phyloP scores from a whole-genome alignment of 2,329 filamentous ascomycete genomes.

The Xylaria hypoxylon region DNA sequence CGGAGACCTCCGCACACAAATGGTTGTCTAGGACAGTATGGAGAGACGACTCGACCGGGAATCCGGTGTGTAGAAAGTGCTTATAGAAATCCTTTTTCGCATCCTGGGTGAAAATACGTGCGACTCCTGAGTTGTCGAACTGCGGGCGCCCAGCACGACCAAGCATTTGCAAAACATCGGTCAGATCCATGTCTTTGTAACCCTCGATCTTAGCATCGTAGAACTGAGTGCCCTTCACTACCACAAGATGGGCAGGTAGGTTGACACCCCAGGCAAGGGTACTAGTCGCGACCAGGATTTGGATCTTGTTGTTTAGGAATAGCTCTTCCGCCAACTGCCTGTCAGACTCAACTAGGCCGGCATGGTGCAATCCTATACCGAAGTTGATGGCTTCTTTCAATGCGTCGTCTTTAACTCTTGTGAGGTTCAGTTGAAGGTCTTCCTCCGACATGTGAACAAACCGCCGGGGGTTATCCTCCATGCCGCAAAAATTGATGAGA shows the following conservation, averaged over 20 bases:
- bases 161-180: constrained; percentile 97
- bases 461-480: constrained; percentile 96
- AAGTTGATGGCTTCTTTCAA: constrained; percentile 95
- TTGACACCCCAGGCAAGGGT: constrained; percentile 99
- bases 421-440: constrained; percentile 87
- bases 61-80: constrained; percentile 97
- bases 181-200: constrained; percentile 99
- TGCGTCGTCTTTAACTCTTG: constrained; percentile 91
- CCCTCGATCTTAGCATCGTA: constrained; percentile 98
- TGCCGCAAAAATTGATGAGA: constrained; percentile 95
- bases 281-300: constrained; percentile 94
- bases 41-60: constrained; percentile 94
- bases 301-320: constrained; percentile 97
- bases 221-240: constrained; percentile 98
- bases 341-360: constrained; percentile 94
- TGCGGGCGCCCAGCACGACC: constrained; percentile 95
- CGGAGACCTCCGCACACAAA: constrained; percentile 92
- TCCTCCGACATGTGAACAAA: constrained; percentile 97
- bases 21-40: constrained; percentile 98
- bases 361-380: constrained; percentile 96
- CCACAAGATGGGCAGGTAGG: constrained; percentile 92
- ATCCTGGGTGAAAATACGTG: constrained; percentile 96
- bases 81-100: constrained; percentile 99
- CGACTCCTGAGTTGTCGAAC: constrained; percentile 95
- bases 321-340: constrained; percentile 92